A percentile compares a stretch with the other conserved stretches of the same genome.
Evolutionary conservation across 176 grass and related monocot species (phyloP).

Genomic region (Carex littledalei): DNA sequence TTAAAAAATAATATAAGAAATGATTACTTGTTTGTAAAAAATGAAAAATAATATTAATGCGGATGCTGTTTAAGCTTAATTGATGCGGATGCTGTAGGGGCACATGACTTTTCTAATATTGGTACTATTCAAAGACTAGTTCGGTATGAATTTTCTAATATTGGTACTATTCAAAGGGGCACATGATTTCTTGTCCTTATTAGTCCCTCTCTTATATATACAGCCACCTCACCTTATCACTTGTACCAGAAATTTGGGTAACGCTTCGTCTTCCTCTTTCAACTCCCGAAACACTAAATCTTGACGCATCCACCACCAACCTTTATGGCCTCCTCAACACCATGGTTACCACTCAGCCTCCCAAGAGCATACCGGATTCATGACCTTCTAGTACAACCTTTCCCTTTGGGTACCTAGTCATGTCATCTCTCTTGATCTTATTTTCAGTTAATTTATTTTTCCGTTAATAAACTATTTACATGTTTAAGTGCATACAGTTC

Average conservation of each 20-base stretch:
- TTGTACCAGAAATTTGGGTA: neutral
- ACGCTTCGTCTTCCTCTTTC: neutral
- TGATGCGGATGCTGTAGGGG: no score
- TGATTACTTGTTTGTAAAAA: no score
- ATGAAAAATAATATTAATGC: no score
- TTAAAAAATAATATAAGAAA: no score
- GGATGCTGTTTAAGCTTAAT: no score
- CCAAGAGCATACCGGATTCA: neutral
- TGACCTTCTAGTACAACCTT: neutral
- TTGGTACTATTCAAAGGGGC: neutral
- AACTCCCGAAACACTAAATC: neutral
- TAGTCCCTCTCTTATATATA: neutral
- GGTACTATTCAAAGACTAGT: no score
- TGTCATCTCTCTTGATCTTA: neutral
- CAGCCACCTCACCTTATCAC: neutral
- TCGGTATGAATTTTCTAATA: no score
- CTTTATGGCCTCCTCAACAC: neutral
- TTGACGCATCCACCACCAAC: neutral
- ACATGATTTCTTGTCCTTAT: neutral
- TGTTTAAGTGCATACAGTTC: no score
- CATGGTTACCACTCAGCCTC: neutral
- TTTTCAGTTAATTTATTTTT: neutral
- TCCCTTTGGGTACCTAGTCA: neutral
- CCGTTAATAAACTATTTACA: neutral
- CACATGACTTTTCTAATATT: no score